phyloP scores from a whole-genome alignment of 768 basidiomycete genomes.

The Gloeopeniophorella convolvens region DNA sequence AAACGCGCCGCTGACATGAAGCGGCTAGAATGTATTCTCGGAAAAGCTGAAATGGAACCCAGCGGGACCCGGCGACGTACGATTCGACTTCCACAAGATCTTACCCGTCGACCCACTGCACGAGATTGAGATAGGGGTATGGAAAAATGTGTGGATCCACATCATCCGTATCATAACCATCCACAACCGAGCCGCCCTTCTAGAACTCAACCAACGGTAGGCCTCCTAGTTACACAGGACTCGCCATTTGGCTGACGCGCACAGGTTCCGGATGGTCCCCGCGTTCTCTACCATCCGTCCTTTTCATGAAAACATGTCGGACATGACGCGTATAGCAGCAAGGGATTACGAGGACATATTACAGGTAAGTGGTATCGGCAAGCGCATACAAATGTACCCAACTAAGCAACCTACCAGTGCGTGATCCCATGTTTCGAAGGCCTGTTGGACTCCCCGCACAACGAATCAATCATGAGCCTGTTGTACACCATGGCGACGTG shows the following conservation, averaged over 20 bases:
- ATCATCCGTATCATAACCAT: conserved; percentile 25
- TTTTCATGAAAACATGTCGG: conserved; percentile 22
- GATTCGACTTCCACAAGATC: conserved; percentile 23
- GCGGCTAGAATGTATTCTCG: conserved; percentile 23
- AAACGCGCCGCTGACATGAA: too few relatives aligned
- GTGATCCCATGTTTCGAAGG: conserved; percentile 32
- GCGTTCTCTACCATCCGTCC: conserved; percentile 25
- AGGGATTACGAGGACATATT: conserved; percentile 27
- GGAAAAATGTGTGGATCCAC: conserved; percentile 28
- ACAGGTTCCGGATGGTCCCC: conserved; percentile 18
- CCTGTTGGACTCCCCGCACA: conserved; percentile 24
- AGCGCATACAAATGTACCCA: background rate
- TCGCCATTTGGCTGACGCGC: background rate
- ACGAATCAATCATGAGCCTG: conserved; percentile 18
- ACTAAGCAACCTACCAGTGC: conserved; percentile 23
- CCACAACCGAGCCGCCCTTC: background rate
- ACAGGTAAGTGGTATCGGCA: conserved; percentile 16
- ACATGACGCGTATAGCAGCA: conserved; percentile 24
- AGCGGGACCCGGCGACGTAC: conserved; percentile 4
- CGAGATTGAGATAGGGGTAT: conserved; percentile 29
- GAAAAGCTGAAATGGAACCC: too few relatives aligned
- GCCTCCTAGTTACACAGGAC: background rate
- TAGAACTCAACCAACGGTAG: conserved; percentile 16
- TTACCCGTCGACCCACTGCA: conserved; percentile 29
- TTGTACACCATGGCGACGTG: conserved; percentile 27